phyloP scores from a whole-genome alignment of 805 yeast genomes.

The Nakazawaea wickerhamii region DNA sequence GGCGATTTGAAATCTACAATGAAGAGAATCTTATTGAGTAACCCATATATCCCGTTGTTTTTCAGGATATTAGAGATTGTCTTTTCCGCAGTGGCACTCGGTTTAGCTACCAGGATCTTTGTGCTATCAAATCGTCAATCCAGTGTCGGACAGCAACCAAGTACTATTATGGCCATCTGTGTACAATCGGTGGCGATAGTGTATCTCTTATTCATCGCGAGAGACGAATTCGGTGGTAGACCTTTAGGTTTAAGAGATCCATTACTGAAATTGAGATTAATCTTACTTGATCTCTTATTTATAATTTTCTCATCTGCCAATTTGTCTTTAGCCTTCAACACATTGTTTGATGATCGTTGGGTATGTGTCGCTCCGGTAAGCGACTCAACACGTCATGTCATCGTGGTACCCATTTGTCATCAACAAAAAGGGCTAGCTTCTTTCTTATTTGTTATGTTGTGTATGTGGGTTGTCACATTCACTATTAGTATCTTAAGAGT shows the following conservation, averaged over 20 bases:
- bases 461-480: conserved; percentile 82
- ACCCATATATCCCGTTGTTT: conserved; percentile 76
- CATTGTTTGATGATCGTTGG: conserved; percentile 78
- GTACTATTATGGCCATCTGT: conserved; percentile 87
- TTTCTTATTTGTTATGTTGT: conserved; percentile 67
- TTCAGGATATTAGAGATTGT: conserved; percentile 57
- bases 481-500: conserved; percentile 79
- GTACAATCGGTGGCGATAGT: conserved; percentile 76
- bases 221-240: conserved; percentile 87
- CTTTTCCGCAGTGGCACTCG: conserved; percentile 65
- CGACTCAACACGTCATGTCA: conserved; percentile 25
- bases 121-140: conserved; percentile 29
- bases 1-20: conserved; percentile 61
- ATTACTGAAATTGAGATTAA: conserved; percentile 70
- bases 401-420: conserved; percentile 54
- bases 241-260: conserved; percentile 91
- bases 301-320: conserved; percentile 89
- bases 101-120: conserved; percentile 59
- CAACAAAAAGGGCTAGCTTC: conserved; percentile 77
- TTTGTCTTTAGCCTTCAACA: conserved; percentile 77
- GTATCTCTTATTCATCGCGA: conserved; percentile 75
- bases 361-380: conserved; percentile 42
- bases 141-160: conserved; percentile 66
- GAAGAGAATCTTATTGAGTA: conserved; percentile 54
- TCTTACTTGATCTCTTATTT: conserved; percentile 78